These are phyloP conservation scores for Kalmanozyma brasiliensis DNA, from an alignment of 1,284 basidiomycete genomes.

Conservation along the genomic window DNA sequence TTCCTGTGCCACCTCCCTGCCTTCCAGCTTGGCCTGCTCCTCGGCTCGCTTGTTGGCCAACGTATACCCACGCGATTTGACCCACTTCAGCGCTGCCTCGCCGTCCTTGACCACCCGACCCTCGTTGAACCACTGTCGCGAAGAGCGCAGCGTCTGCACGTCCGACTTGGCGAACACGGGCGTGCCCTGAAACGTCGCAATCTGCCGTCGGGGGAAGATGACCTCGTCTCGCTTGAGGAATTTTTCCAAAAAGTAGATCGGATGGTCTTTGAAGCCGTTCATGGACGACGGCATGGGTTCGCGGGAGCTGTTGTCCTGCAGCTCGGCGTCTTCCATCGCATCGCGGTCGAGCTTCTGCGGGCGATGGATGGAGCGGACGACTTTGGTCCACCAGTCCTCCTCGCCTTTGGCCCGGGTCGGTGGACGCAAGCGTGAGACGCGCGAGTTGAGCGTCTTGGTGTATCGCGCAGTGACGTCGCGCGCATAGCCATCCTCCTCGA, in stretches of 20 bases:
- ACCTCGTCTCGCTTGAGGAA: slow-evolving; percentile 90
- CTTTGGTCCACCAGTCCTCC: slow-evolving; percentile 79
- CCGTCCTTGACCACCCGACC: slow-evolving; percentile 80
- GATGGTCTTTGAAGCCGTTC: slow-evolving; percentile 93
- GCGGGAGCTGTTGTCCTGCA: slow-evolving; percentile 79
- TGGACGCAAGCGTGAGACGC: slow-evolving; percentile 83
- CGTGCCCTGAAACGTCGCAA: slow-evolving; percentile 92
- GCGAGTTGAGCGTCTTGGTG: slow-evolving; percentile 83
- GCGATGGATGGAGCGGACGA: slow-evolving; percentile 65
- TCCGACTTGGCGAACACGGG: slow-evolving; percentile 87
- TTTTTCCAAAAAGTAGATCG: slow-evolving; percentile 86
- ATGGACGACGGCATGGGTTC: slow-evolving; percentile 96
- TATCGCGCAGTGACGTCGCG: slow-evolving; percentile 73
- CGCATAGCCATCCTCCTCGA: slow-evolving; percentile 81
- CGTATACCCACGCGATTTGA: slow-evolving; percentile 86
- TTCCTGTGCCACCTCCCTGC: slow-evolving; percentile 71
- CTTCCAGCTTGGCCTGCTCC: slow-evolving; percentile 74
- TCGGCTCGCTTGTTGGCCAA: slow-evolving; percentile 83
- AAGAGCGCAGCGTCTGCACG: slow-evolving; percentile 84
- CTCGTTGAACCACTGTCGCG: slow-evolving; percentile 93
- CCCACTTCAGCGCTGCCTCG: slow-evolving; percentile 87
- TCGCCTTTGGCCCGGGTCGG: slow-evolving; percentile 75
- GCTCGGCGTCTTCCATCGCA: slow-evolving; percentile 91
- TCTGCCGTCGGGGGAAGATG: slow-evolving; percentile 79
- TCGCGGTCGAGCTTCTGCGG: slow-evolving; percentile 77